Percentiles rank a stretch among this genome's conserved stretches.
Conservation (phyloP, 2,329 filamentous ascomycete genomes). For the Aspergillus pseudonomiae region DNA sequence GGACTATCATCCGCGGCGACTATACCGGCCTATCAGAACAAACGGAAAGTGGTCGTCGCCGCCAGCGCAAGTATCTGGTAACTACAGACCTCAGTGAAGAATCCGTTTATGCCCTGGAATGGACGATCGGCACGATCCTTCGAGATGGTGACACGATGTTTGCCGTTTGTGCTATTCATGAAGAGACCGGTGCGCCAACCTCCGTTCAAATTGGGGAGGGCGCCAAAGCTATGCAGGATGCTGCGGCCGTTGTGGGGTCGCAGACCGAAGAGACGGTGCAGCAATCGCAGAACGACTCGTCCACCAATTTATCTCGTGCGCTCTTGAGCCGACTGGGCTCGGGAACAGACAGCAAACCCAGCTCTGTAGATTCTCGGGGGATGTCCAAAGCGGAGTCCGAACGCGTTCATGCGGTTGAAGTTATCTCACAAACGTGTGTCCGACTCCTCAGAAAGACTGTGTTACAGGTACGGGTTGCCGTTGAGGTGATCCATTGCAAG, state of each 20-base stretch:
- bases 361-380: conserved; percentile 54
- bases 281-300: conserved; percentile 41
- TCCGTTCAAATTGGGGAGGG: conserved; percentile 68
- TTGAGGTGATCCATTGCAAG: conserved; percentile 98
- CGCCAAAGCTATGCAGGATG: conserved; percentile 73
- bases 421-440: conserved; percentile 83
- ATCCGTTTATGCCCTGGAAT: conserved; percentile 91
- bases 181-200: conserved; percentile 61
- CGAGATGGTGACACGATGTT: conserved; percentile 92
- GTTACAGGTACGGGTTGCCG: conserved; percentile 87
- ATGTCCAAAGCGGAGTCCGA: conserved; percentile 72
- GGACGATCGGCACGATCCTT: conserved; percentile 94
- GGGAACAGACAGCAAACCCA: conserved; percentile 41
- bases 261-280: conserved; percentile 58
- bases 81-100: conserved; percentile 94
- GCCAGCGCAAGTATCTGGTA: conserved; percentile 89
- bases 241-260: conserved; percentile 68
- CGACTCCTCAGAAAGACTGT: conserved; percentile 86
- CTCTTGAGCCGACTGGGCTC: conserved; percentile 39
- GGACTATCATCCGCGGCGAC: conserved; percentile 88
- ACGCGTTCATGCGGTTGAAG: conserved; percentile 75
- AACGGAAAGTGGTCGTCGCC: conserved; percentile 75
- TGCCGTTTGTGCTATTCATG: conserved; percentile 90
- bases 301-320: conserved; percentile 33
- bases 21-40: conserved; percentile 72